Base-by-base conservation (phyloP, 2,329 filamentous ascomycete species). In the Arthroderma sp. region DNA sequence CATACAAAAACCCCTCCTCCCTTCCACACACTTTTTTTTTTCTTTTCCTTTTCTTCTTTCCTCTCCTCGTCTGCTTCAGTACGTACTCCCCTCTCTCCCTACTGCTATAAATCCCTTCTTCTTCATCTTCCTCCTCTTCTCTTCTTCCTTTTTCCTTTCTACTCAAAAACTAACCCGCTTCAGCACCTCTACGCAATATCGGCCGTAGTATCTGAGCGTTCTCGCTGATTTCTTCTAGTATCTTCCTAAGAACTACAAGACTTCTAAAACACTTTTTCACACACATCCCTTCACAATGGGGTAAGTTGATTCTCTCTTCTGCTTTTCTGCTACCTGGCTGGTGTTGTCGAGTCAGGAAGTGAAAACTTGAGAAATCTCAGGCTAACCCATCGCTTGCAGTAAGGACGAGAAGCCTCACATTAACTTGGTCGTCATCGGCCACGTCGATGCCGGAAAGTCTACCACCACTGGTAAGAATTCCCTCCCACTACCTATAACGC, bases 401-500 rank as follows among this genome's bases (percentile, higher is more conserved):
- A 96, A 86, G 78, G 81, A 94, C 66, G 85, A 89, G 57, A 94
- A 94, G 83, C 74, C 71, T 73, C 89, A 96, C 73, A 86, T 96
- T 74, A 88, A 88, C 84, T 83, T 94, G 73, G 87, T 94, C 75
- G 87, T 94, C 72, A 94, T 94, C 80, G 87, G 88, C 79, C 89
- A 94, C 82, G 88, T 94, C 86, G 87, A 94, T 76, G 94, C 87
- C 72, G 89, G 88, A 77, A 95, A 95, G 83, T 94, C 88, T 62
- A 95, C 88, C 71, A 95, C 88, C 72, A 85, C 82, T 61, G 80
- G 85, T 86, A 81, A 83, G 80, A 58, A 41, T 34, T 49, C 42
- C 31, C 42, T 46, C 30, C 36, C 59, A 10, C 9, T 9, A 27
- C 8, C 9, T 39, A n/a, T n/a, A 9, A 2, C 22, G 9, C 1